phyloP scores from a whole-genome alignment of 805 yeast genomes.

The Hemisphaericaspora nanyangensis region DNA sequence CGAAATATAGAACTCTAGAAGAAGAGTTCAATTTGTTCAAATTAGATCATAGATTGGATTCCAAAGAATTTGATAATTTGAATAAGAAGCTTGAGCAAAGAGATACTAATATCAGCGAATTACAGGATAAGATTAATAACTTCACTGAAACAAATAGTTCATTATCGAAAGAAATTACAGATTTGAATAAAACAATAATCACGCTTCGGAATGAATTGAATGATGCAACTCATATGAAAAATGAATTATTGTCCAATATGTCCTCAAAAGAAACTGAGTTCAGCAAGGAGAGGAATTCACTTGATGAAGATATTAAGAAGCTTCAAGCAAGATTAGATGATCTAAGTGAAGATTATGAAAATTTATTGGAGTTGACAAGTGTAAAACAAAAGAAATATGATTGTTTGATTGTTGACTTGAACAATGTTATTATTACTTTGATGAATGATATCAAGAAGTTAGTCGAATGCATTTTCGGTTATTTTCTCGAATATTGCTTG shows the following conservation, averaged over 20 bases:
- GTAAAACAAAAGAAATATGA: constrained; percentile 20
- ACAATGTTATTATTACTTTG: constrained; percentile 15
- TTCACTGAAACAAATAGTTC: constrained; percentile 10
- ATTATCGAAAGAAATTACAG: constrained; percentile 11
- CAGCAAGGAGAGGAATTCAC: constrained; percentile 46
- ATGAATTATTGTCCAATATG: constrained; percentile 65
- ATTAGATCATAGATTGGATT: constrained; percentile 9
- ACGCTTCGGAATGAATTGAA: constrained; percentile 15
- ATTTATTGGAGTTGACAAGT: constrained; percentile 38
- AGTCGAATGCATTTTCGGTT: constrained; percentile 18
- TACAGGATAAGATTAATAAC: constrained; percentile 9
- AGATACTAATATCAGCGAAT: constrained; percentile 13
- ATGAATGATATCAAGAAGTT: constrained; percentile 13
- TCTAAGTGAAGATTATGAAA: constrained; percentile 37
- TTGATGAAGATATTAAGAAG: constrained; percentile 48
- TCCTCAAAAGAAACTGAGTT: constrained; percentile 60
- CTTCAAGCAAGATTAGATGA: constrained; percentile 46
- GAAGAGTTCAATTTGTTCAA: constrained; percentile 1
- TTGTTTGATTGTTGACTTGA: constrained; percentile 25
- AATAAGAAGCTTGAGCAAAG: constrained; percentile 9
- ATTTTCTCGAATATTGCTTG: constrained; percentile 47
- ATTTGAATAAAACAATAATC: constrained; percentile 12
- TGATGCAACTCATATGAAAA: constrained; percentile 41
- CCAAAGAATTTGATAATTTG: constrained; percentile 11
- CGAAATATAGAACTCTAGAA: constrained; percentile 4